A percentile compares a stretch with the other conserved stretches of the same genome.
These are phyloP conservation scores for Biscogniauxia marginata DNA, from an alignment of 2,329 filamentous ascomycete genomes.

Conservation along the genomic window DNA sequence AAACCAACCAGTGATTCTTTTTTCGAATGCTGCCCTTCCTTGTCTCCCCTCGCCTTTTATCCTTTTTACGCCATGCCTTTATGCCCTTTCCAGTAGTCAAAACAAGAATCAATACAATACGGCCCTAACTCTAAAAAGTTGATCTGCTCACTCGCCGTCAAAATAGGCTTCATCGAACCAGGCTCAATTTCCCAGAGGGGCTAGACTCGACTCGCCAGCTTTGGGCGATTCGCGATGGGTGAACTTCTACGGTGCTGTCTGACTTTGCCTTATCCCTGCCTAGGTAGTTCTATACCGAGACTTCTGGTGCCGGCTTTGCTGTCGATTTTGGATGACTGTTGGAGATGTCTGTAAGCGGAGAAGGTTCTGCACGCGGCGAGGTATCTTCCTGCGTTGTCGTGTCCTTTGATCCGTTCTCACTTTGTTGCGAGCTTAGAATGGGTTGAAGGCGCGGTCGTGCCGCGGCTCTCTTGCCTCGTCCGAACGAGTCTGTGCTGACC, in stretches of 20 bases:
- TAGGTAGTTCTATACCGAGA: slow-evolving; percentile 14
- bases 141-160: neutral
- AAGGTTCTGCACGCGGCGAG: slow-evolving; percentile 11
- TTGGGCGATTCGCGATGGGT: slow-evolving; percentile 4
- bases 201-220: slow-evolving; percentile 7
- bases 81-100: neutral
- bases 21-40: neutral
- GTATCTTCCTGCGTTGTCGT: slow-evolving; percentile 6
- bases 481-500: slow-evolving; percentile 23
- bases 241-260: slow-evolving; percentile 12
- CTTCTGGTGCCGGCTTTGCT: slow-evolving; percentile 7
- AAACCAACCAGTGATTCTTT: neutral
- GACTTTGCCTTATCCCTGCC: slow-evolving; percentile 10
- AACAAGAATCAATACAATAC: neutral
- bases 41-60: neutral
- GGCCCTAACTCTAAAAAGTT: neutral
- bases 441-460: slow-evolving; percentile 24
- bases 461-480: slow-evolving; percentile 20
- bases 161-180: slow-evolving; percentile 6
- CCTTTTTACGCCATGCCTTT: neutral
- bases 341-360: slow-evolving; percentile 16
- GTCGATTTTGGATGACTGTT: slow-evolving; percentile 5
- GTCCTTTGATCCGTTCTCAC: slow-evolving; percentile 18
- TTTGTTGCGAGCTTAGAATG: slow-evolving; percentile 25
- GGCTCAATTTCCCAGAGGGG: slow-evolving; percentile 2